These are phyloP conservation scores for Ustilago trichophora DNA, from an alignment of 1,284 basidiomycete genomes.

Conservation along the genomic window DNA sequence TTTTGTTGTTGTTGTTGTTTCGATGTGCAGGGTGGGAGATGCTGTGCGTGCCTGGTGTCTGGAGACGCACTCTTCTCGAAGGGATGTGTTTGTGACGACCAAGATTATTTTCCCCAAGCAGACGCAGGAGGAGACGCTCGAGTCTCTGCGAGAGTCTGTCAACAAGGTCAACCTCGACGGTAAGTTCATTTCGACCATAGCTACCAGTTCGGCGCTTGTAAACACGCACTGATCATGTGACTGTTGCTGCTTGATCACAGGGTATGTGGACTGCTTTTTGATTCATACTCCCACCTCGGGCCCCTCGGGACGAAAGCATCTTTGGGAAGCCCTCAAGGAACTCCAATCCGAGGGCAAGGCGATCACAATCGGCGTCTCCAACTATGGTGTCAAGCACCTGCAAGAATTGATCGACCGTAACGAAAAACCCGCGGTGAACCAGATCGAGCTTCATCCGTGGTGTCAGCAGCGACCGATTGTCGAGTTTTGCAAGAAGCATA, in stretches of 20 bases:
- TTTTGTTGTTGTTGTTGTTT: constrained; percentile 1
- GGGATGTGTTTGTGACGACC: constrained; percentile 45
- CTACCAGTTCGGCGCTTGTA: no score
- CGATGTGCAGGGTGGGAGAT: constrained; percentile 29
- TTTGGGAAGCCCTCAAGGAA: constrained; percentile 41
- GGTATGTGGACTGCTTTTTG: constrained; percentile 49
- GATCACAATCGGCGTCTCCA: constrained; percentile 40
- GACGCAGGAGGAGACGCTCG: constrained; percentile 31
- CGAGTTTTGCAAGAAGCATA: constrained; percentile 37
- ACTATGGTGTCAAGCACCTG: constrained; percentile 44
- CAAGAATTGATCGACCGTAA: constrained; percentile 23
- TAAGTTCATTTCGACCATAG: no score
- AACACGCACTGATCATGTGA: no score
- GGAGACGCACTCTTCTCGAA: constrained; percentile 28
- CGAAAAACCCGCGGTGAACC: constrained; percentile 37
- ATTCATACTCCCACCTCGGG: constrained; percentile 48
- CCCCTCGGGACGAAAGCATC: constrained; percentile 31
- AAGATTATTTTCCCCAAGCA: constrained; percentile 31
- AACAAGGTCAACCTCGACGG: constrained; percentile 33
- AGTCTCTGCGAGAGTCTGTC: constrained; percentile 30
- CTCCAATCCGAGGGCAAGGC: constrained; percentile 39
- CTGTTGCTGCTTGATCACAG: no score
- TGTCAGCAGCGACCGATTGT: constrained; percentile 44
- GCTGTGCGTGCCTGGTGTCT: constrained; percentile 37
- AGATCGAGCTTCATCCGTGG: constrained; percentile 49